Percentiles rank a stretch among this genome's conserved stretches.
Conservation (phyloP, 768 basidiomycete genomes). For the Favolaschia claudopus region DNA sequence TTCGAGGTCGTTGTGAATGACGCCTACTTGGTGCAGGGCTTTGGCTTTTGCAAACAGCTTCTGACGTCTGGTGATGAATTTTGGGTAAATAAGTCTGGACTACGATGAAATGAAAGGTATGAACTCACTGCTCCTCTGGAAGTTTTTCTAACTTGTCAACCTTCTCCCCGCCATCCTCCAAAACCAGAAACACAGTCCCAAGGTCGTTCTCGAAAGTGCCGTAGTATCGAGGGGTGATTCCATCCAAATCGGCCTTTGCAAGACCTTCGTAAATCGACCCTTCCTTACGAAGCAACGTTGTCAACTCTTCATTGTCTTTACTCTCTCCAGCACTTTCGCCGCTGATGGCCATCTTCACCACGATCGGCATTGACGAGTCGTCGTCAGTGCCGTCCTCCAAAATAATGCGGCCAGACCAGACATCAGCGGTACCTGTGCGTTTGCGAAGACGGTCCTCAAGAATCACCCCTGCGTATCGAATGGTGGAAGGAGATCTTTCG, state of each 20-base stretch:
- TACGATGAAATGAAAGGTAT: too few species aligned
- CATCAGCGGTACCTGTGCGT: neutral
- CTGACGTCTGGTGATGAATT: too few species aligned
- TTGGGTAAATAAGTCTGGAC: too few species aligned
- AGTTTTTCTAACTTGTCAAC: too few species aligned
- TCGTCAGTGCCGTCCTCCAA: conserved; percentile 1
- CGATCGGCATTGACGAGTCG: neutral
- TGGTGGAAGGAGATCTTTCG: neutral
- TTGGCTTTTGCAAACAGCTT: too few species aligned
- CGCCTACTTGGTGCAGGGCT: too few species aligned
- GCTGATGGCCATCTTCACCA: conserved; percentile 11
- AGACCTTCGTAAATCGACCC: conserved; percentile 6
- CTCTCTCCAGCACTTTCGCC: neutral
- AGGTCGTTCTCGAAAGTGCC: conserved; percentile 14
- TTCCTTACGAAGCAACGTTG: conserved; percentile 5
- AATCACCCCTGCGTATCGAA: conserved; percentile 1
- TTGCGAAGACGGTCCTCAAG: neutral
- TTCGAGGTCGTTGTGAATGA: too few species aligned
- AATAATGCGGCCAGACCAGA: conserved; percentile 15
- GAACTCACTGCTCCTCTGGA: too few species aligned
- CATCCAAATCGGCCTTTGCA: neutral
- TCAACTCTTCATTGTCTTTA: neutral
- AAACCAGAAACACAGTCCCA: too few species aligned
- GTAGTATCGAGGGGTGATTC: conserved; percentile 8
- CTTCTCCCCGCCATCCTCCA: too few species aligned